Base-by-base conservation (phyloP, 345 rosid genomes). In the Populus alba region DNA sequence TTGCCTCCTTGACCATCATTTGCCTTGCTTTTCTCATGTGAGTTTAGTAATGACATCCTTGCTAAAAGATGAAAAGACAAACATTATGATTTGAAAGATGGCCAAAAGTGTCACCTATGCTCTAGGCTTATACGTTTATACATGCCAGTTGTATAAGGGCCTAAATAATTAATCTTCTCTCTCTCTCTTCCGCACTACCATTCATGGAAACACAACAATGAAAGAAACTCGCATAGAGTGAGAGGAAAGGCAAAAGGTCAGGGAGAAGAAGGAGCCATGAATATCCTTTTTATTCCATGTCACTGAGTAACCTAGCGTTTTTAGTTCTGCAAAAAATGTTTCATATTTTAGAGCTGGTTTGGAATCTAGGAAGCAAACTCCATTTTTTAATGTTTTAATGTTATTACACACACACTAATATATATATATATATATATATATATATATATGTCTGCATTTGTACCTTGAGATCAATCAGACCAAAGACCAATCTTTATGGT, bases 351-450 rank as follows among this genome's bases (percentile, higher is more conserved):
- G 31, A 43, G 20, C 43, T 61, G 73, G 84, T 72, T 75, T 79
- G 82, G 85, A 72, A 81, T 82, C 82, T 75, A 43, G 85, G 82
- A 74, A 77, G 81, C 84, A 79, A 71, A 65, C 49, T 65, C 66
- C 68, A 41, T 72, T 38, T 78, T 35, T 18, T 72, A 33, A 27
- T 66, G 65, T 43, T n/a, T n/a, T n/a, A n/a, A n/a, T 45, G 17
- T 27, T 18, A 17, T n/a, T 4, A 31, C 33, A 31, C 33, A 31
- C 33, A 31, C 33, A 31, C 4, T 3, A 1, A 27, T 27, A 27
- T 3, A 31, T 3, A 31, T 31, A 33, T 33, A 33, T 4, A 3
- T 3, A 31, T 3, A n/a, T 3, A 33, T 4, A 33, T 7, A 39
- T 41, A n/a, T 51, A 29, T 1, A 29, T 29, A 47, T 71, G 57